Evolutionary conservation across 2,329 filamentous ascomycete species (phyloP).

Genomic region (Penicillium thymicola): DNA sequence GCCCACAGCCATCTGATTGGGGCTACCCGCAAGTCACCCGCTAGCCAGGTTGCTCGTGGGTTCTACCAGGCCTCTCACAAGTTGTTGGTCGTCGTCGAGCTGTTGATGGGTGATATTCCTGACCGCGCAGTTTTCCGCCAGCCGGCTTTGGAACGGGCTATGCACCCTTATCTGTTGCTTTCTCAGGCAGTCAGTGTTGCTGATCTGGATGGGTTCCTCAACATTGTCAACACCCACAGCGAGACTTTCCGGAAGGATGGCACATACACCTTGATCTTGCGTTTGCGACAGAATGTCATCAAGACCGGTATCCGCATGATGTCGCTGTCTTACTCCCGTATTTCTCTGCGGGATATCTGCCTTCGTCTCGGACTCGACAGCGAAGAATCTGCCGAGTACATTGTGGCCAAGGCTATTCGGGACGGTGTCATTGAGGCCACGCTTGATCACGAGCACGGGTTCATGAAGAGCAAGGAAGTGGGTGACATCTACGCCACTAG

Average conservation of each 20-base stretch:
- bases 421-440: conserved; percentile 97
- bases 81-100: conserved; percentile 90
- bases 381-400: conserved; percentile 98
- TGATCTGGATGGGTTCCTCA: conserved; percentile 89
- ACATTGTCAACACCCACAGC: conserved; percentile 74
- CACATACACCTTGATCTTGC: conserved; percentile 92
- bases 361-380: conserved; percentile 89
- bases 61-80: conserved; percentile 97
- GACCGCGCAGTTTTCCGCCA: conserved; percentile 93
- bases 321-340: conserved; percentile 95
- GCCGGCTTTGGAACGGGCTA: conserved; percentile 76
- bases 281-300: conserved; percentile 96
- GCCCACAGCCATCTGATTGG: conserved; percentile 91
- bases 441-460: conserved; percentile 88
- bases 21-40: conserved; percentile 91
- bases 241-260: conserved; percentile 87
- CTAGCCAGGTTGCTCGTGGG: conserved; percentile 80
- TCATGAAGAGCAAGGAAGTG: conserved; percentile 97
- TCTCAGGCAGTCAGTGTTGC: conserved; percentile 96
- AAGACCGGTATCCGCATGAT: conserved; percentile 99
- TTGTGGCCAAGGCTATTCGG: conserved; percentile 96
- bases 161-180: conserved; percentile 89
- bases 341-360: conserved; percentile 95
- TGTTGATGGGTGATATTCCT: conserved; percentile 97
- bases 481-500: conserved; percentile 94